phyloP scores from a whole-genome alignment of 257 asterid species.

The Plectranthus barbatus region DNA sequence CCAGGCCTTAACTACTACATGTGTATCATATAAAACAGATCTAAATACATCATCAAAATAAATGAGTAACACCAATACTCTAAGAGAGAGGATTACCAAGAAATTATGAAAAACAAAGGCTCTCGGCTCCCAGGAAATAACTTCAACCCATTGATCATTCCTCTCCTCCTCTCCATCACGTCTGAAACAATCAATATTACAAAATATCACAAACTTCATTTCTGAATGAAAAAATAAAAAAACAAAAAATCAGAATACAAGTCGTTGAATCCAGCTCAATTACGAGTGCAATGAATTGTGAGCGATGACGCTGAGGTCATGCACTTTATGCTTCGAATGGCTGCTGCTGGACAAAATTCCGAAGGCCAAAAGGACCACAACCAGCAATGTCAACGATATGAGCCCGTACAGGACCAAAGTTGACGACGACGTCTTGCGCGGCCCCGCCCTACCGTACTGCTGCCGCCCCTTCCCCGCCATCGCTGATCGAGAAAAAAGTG shows the following conservation, averaged over 20 bases:
- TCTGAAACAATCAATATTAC: conserved; percentile 27
- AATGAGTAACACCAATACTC: not conserved
- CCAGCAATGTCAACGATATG: conserved; percentile 41
- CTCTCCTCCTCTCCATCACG: conserved; percentile 44
- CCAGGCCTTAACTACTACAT: not conserved
- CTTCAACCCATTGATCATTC: conserved; percentile 88
- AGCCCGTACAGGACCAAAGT: conserved; percentile 39
- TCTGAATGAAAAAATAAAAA: not conserved
- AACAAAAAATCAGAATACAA: conserved; percentile 5
- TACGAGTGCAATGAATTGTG: conserved; percentile 51
- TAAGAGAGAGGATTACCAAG: conserved; percentile 41
- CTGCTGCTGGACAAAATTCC: conserved; percentile 46
- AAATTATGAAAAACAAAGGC: conserved; percentile 77
- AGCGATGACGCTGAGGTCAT: conserved; percentile 67
- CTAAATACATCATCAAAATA: not conserved
- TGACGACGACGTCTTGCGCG: conserved; percentile 46
- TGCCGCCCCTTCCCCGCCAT: conserved; percentile 80
- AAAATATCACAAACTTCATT: not conserved
- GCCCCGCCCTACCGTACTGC: conserved; percentile 34
- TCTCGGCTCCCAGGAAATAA: conserved; percentile 94
- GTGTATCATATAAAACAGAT: conserved; percentile 15
- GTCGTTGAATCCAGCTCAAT: not conserved
- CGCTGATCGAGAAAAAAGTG: not conserved
- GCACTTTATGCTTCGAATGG: conserved; percentile 39
- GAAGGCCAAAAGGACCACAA: conserved; percentile 40